Percentiles rank a stretch among this genome's conserved stretches.
Evolutionary conservation across 2,329 filamentous ascomycete genomes (phyloP).

Genomic region (Xylaria sp.): DNA sequence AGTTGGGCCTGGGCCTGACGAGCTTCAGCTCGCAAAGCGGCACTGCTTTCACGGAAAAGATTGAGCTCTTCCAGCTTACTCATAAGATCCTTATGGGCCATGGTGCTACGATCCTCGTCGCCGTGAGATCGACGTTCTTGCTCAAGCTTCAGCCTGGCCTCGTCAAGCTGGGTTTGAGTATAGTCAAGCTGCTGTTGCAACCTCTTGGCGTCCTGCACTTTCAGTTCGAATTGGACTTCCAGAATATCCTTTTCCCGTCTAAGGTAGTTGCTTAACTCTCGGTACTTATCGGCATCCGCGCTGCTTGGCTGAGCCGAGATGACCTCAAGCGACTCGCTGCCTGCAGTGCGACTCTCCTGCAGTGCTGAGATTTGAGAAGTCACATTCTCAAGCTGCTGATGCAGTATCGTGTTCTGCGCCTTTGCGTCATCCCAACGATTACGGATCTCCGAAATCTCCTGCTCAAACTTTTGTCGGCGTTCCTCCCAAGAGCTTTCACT

Average conservation of each 20-base stretch:
- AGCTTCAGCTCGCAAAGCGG: slow-evolving; percentile 81
- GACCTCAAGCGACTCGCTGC: slow-evolving; percentile 48
- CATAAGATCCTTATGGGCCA: slow-evolving; percentile 85
- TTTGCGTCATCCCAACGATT: slow-evolving; percentile 76
- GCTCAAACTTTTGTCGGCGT: slow-evolving; percentile 71
- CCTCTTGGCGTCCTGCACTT: slow-evolving; percentile 79
- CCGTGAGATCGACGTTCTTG: slow-evolving; percentile 76
- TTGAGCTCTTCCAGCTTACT: slow-evolving; percentile 95
- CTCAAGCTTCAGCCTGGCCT: slow-evolving; percentile 80
- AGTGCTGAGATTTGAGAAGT: slow-evolving; percentile 72
- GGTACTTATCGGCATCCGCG: slow-evolving; percentile 66
- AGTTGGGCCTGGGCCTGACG: slow-evolving; percentile 72
- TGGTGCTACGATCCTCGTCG: slow-evolving; percentile 65
- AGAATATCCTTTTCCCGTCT: slow-evolving; percentile 96
- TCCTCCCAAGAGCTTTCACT: slow-evolving; percentile 87
- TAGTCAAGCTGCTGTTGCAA: slow-evolving; percentile 88
- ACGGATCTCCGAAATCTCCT: slow-evolving; percentile 74
- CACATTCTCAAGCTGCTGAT: slow-evolving; percentile 81
- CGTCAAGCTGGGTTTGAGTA: slow-evolving; percentile 80
- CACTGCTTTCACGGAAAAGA: slow-evolving; percentile 89
- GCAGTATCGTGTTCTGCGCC: slow-evolving; percentile 84
- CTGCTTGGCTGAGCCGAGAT: slow-evolving; percentile 48
- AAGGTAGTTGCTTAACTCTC: slow-evolving; percentile 86
- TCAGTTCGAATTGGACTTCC: slow-evolving; percentile 91
- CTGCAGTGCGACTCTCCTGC: slow-evolving; percentile 64